Base-by-base conservation (phyloP, 1,284 basidiomycete species). In the Trametes polyzona region DNA sequence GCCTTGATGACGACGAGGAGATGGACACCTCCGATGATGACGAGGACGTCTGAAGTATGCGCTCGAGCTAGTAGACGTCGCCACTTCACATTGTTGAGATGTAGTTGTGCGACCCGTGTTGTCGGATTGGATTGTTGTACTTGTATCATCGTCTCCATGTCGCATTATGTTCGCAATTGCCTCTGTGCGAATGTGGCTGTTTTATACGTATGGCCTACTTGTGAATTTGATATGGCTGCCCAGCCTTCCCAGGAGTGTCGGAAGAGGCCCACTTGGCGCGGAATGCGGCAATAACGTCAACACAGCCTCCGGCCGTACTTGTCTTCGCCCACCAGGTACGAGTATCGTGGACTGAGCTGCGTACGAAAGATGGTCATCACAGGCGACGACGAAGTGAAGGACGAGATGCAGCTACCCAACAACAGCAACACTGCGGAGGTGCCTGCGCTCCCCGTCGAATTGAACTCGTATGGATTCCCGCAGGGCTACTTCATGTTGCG, bases 401-500 rank as follows among this genome's bases (percentile, higher is more conserved):
- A 47, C 62, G 36, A 51, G 58, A 10, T 29, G n/a, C 37, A 41
- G 33, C 27, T 23, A 12, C 17, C 29, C 6, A 24, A 21, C 8
- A 23, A 35, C 14, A 30, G 35, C 17, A 26, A 43, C 17, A n/a
- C 40, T 17, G 43, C n/a, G n/a, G n/a, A n/a, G n/a, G n/a, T 54
- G 2, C 57, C 59, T 9, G 58, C 67, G 4, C 59, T 68, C 53
- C 50, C 64, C 9, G 66, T 65, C n/a, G 69, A 71, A 55, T 43
- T 71, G 49, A 54, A 64, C 46, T 66, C 64, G 37, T 68, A 68
- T 49, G 90, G 90, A 17, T 93, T 92, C 62, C 90, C 90, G 29
- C 70, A 78, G 37, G 91, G 90, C 4, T 92, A 91, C 72, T 93
- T 92, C 67, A 70, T 90, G 46, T 80, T 93, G 54, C 81, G 83